Evolutionary conservation across 768 basidiomycete genomes (phyloP).

Genomic region (Suillus discolor): DNA sequence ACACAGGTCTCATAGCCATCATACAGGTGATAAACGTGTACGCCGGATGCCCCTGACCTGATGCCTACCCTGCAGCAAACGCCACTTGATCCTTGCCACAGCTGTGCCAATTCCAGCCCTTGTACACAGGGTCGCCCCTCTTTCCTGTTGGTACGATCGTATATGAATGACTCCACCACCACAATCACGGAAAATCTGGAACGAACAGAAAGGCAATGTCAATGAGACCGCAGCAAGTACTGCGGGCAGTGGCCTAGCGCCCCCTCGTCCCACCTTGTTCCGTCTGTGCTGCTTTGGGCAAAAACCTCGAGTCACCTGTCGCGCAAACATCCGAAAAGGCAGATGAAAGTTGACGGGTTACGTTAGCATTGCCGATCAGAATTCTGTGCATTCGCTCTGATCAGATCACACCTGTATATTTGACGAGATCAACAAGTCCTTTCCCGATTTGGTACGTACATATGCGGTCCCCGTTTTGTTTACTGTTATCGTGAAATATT

Average conservation of each 20-base stretch:
- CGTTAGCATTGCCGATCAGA: conserved; percentile 30
- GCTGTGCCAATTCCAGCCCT: conserved; percentile 20
- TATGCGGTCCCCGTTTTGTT: conserved; percentile 18
- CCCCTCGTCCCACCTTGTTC: no score
- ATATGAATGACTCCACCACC: conserved; percentile 8
- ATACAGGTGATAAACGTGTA: background rate
- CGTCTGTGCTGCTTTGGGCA: no score
- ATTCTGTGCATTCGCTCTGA: conserved; percentile 30
- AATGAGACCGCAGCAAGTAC: no score
- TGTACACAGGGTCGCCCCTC: conserved; percentile 12
- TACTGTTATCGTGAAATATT: background rate
- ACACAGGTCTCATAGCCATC: background rate
- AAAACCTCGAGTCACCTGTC: background rate
- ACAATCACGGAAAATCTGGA: conserved; percentile 8
- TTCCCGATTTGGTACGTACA: conserved; percentile 4
- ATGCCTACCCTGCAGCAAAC: conserved; percentile 16
- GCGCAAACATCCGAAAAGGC: background rate
- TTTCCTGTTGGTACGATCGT: conserved; percentile 17
- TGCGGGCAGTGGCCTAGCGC: no score
- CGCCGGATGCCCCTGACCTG: background rate
- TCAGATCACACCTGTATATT: conserved; percentile 20
- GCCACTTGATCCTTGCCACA: conserved; percentile 21
- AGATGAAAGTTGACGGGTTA: background rate
- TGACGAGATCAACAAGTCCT: conserved; percentile 16
- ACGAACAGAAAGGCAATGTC: background rate